Conservation (phyloP, 306 rosid species). For the Luffa acutangula region DNA sequence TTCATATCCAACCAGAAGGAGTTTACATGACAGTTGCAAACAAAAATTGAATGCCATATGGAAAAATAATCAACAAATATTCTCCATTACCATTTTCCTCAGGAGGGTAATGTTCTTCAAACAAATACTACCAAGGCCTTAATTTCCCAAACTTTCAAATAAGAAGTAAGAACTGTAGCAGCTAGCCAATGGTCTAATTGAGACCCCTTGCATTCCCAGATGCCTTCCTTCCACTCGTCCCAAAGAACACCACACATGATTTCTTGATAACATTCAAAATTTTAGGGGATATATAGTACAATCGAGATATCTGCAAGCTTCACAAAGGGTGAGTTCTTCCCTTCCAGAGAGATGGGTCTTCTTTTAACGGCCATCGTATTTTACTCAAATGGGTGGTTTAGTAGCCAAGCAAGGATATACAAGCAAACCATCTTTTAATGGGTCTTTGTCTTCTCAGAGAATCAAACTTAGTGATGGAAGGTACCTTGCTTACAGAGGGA, state of each 20-base stretch:
- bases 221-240: neutral
- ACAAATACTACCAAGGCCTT: no score
- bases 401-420: neutral
- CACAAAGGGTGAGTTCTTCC: no score
- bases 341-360: neutral
- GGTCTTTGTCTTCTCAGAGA: slow-evolving; percentile 10
- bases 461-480: slow-evolving; percentile 44
- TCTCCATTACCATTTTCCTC: no score
- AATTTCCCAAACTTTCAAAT: neutral
- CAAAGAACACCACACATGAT: neutral
- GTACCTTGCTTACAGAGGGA: slow-evolving; percentile 33
- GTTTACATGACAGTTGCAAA: neutral
- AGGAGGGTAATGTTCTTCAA: no score
- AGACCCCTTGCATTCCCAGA: neutral
- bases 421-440: neutral
- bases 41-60: neutral
- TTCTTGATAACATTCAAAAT: neutral
- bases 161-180: neutral
- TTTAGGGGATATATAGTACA: neutral
- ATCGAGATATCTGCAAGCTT: neutral
- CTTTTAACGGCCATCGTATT: neutral
- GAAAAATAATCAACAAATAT: neutral
- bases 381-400: neutral
- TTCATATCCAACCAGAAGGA: neutral
- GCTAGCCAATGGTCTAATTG: neutral